Base-by-base conservation (phyloP, 1,284 basidiomycete species). In the Ganoderma lucidum region DNA sequence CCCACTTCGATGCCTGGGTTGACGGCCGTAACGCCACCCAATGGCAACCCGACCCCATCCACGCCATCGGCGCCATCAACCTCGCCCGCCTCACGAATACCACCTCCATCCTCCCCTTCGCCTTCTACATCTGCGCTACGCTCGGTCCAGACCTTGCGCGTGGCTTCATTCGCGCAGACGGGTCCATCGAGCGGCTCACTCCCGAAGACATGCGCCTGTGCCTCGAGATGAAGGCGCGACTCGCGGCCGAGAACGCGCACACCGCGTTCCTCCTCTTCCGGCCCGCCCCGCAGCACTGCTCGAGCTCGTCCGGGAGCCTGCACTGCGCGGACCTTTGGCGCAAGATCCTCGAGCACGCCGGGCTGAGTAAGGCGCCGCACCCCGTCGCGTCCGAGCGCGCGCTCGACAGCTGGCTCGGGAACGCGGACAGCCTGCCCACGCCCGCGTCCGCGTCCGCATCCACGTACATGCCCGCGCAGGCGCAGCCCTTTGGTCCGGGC, bases 31-130 rank as follows among this genome's bases (percentile, higher is more conserved):
- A 63, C 48, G 45, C 66, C 37, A 6, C 41, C 58, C 58, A 44
- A 28, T 70, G 66, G 63, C 28, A 35, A 10, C 63, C 66, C 10
- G 62, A 63, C 41, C 69, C 65, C 19, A 63, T 68, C 53, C 65
- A 70, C 28, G 67, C 69, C 0, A 69, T 73, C 44, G 48, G 28
- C 12, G 71, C 63, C 2, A 62, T 73, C 60, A 62, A 58, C 17
- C 59, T 73, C 48, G 71, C 67, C 3, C 71, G 65, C 10, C 67
- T 70, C 39, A 70, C 65, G 14, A 48, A 62, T 39, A 63, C 59
- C 5, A n/a, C 28, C 45, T 55, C 65, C 23, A 60, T 72, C 39
- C 67, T 72, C 30, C 70, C 70, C 39, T 15, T 45, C 39, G 70
- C 70, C 6, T 63, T 69, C 61, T 69, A 67, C 63, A 28, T 63